Evolutionary conservation across 78 protist genomes (phyloP), one percentile per base, ranked within the genome.

Genomic region (slime mould (Dictyostelium discoideum)): DNA sequence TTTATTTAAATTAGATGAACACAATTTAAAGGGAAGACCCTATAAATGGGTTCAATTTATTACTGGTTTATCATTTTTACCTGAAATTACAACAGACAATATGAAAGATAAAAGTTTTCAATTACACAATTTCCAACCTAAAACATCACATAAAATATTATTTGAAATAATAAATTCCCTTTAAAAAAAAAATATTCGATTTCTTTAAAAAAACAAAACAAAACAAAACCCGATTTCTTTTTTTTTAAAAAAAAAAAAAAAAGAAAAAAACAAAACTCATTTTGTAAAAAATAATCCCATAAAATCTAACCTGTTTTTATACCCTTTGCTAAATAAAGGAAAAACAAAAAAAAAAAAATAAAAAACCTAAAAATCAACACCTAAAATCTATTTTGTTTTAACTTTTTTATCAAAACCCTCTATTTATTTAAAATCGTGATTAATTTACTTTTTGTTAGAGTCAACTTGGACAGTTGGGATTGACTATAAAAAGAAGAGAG

Each of bases 11-110:
- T 37, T 80, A 20, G n/a, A 46, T 3, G 48, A 26, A 44, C 37
- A 72, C 24, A 32, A 85, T 29, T 13, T 90, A 40, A 29, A 32
- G 4, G 95, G 95, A 16, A 90, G 84, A 90, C 95, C 95, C 18
- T 90, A 40, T 16, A 90, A 73, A 72, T 90, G 95, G 95, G 89
- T 81, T 50, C 95, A 90, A 48, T 82, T 42, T 90, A 90, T 90
- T 7, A 48, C 88, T 6, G 95, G 95, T 46, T 72, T 90, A 73
- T 73, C 88, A 72, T 90, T 72, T 63, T 24, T 90, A 69, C 95
- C 95, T 9, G 95, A 90, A 24, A 82, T 82, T 9, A 46, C 72
- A 18, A 1, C 60, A 1, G 87, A 82, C 2, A 65, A 80, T 11
- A 29, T 82, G 29, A 82, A 82, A 16, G 72, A 80, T 40, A 39